Evolutionary conservation across 2,329 filamentous ascomycete species (phyloP), one percentile per base, ranked within the genome.

Genomic region (Pseudocercospora pini-densiflorae): DNA sequence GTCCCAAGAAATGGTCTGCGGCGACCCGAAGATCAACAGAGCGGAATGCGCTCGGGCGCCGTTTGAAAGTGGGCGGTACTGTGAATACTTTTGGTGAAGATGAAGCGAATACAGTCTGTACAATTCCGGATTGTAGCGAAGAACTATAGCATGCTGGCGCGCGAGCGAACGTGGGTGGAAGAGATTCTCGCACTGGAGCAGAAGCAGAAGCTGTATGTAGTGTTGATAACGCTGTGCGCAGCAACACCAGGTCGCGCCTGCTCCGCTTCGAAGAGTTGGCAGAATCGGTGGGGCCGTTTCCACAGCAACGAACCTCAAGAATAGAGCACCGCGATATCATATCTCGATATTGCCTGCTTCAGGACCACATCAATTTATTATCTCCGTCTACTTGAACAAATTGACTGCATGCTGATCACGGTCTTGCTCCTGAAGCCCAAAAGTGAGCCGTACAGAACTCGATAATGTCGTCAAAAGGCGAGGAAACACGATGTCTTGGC

Each of bases 11-110:
- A 62, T 55, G 61, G 55, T 21, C 54, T 47, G 63, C 68, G 65
- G 61, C 64, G 55, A 57, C 49, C 63, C 33, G 60, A 58, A 54
- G 64, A 60, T 60, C 43, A 69, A 67, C 62, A 67, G 40, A 58
- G 62, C 58, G 69, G 67, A 69, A 69, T 69, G 68, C 54, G 64
- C 62, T 59, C 40, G 59, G 47, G 63, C 68, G 65, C 65, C 65
- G 65, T 65, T 65, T n/a, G 43, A 49, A 12, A 45, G 51, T 19
- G 54, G 27, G 54, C 31, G 53, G 53, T 57, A 33, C 36, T 65
- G 51, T 27, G 36, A 57, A 47, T 58, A 54, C 55, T 2, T 27
- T 5, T 2, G 36, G 19, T 27, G 43, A 33, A 63, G 61, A 63
- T 36, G 51, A 59, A 47, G 61, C 61, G 43, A 55, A 62, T 63